Evolutionary conservation across 2,329 filamentous ascomycete species (phyloP).

Genomic region (Aspergillus bombycis): DNA sequence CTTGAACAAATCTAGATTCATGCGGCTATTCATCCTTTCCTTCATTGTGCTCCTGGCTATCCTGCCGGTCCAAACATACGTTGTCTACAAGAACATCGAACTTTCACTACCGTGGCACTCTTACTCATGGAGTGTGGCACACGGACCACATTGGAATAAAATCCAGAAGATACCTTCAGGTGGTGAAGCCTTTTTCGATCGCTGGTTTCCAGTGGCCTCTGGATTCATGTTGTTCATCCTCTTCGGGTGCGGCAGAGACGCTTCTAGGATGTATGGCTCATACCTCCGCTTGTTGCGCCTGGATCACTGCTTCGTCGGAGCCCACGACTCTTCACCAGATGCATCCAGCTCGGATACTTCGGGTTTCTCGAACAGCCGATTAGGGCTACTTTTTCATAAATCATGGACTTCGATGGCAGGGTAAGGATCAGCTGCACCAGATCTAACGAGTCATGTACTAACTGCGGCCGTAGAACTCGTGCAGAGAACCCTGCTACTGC

Average conservation of each 20-base stretch:
- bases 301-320: conserved; percentile 33
- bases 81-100: conserved; percentile 50
- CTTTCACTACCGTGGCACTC: conserved; percentile 39
- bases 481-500: conserved; percentile 10
- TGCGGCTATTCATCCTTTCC: conserved; percentile 54
- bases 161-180: conserved; percentile 53
- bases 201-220: conserved; percentile 60
- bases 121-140: conserved; percentile 59
- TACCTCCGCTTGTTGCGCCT: conserved; percentile 49
- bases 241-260: conserved; percentile 67
- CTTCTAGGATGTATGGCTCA: conserved; percentile 56
- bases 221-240: conserved; percentile 63
- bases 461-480: conserved; percentile 12
- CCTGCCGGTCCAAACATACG: conserved; percentile 57
- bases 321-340: conserved; percentile 22
- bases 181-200: conserved; percentile 55
- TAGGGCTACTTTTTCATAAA: conserved; percentile 31
- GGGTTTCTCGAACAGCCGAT: conserved; percentile 30
- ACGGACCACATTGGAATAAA: conserved; percentile 54
- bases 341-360: conserved; percentile 17
- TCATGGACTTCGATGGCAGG: conserved; percentile 19
- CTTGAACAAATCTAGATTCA: conserved; percentile 62
- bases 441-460: background rate
- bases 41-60: conserved; percentile 60
- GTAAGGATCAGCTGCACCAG: conserved; percentile 15